Percentiles rank a stretch among this genome's conserved stretches.
These are phyloP conservation scores for Debaryomyces hansenii DNA, from an alignment of 805 yeast species.

Conservation along the genomic window DNA sequence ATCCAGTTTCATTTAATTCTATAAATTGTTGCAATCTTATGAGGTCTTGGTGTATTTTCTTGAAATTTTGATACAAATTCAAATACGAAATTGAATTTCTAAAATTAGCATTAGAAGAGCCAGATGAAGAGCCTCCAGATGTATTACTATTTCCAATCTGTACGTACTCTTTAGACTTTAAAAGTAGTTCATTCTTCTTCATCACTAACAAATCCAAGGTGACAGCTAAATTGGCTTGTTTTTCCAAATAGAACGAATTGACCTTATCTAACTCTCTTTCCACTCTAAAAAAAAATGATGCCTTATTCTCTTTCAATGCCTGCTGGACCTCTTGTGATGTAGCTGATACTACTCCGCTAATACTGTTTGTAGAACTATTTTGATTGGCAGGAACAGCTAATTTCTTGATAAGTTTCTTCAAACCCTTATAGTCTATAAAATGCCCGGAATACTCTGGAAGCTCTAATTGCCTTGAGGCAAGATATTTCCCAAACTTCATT, in stretches of 20 bases:
- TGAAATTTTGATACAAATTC: conserved; percentile 84
- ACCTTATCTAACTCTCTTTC: conserved; percentile 96
- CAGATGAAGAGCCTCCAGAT: background rate
- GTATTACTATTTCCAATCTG: conserved; percentile 1
- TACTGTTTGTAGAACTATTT: conserved; percentile 1
- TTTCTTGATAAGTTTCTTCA: conserved; percentile 87
- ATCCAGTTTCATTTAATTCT: conserved; percentile 93
- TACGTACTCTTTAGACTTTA: conserved; percentile 13
- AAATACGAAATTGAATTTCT: conserved; percentile 76
- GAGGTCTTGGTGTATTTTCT: conserved; percentile 84
- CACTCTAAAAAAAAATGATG: conserved; percentile 82
- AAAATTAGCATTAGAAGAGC: conserved; percentile 30
- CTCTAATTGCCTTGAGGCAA: conserved; percentile 92
- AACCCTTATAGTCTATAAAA: conserved; percentile 91
- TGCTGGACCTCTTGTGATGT: conserved; percentile 36
- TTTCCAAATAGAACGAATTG: conserved; percentile 85
- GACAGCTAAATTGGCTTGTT: conserved; percentile 82
- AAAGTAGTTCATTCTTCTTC: conserved; percentile 59
- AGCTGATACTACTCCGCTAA: conserved; percentile 8
- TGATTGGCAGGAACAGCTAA: conserved; percentile 50
- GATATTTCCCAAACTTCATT: conserved; percentile 91
- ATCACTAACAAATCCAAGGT: conserved; percentile 73
- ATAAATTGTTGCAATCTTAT: conserved; percentile 90
- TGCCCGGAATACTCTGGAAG: conserved; percentile 92
- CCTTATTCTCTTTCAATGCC: conserved; percentile 81